A percentile compares a stretch with the other conserved stretches of the same genome.
Evolutionary conservation across 192 early-diverging fungal genomes (phyloP).

Genomic region (Entrophospora sp.): DNA sequence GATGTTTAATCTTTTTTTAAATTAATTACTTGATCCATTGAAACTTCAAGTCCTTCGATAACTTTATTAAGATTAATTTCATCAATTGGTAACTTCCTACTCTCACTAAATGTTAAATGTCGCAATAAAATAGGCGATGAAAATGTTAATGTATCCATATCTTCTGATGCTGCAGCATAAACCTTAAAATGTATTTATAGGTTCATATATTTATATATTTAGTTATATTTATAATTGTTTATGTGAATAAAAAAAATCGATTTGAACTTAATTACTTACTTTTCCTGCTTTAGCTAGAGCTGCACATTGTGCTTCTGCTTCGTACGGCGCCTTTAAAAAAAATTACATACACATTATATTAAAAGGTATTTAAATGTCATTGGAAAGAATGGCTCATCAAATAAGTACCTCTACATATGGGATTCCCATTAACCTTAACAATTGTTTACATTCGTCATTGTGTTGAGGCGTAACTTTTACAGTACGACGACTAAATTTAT

Average conservation of each 20-base stretch:
- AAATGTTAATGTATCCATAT: constrained; percentile 98
- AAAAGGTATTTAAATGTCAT: too few species aligned
- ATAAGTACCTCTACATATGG: constrained; percentile 68
- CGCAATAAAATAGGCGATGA: constrained; percentile 80
- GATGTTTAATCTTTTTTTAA: too few species aligned
- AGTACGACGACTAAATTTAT: constrained; percentile 79
- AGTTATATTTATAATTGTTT: not conserved
- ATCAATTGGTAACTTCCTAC: constrained; percentile 81
- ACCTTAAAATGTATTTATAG: constrained; percentile 37
- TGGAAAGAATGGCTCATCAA: too few species aligned
- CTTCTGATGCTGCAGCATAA: constrained; percentile 91
- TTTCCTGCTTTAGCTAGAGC: constrained; percentile 80
- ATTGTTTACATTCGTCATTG: constrained; percentile 81
- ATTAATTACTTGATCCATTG: constrained; percentile 52
- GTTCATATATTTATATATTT: not conserved
- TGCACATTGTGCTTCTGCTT: constrained; percentile 98
- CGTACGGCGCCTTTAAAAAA: constrained; percentile 69
- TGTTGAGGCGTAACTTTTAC: constrained; percentile 92
- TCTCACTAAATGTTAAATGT: constrained; percentile 87
- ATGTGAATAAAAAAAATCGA: not conserved
- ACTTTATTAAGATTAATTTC: constrained; percentile 80
- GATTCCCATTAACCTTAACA: constrained; percentile 88
- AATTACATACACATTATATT: too few species aligned
- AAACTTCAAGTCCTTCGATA: constrained; percentile 68
- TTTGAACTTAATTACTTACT: constrained; percentile 18